Evolutionary conservation across 2,329 filamentous ascomycete species (phyloP).

Genomic region (Botrytis deweyae): DNA sequence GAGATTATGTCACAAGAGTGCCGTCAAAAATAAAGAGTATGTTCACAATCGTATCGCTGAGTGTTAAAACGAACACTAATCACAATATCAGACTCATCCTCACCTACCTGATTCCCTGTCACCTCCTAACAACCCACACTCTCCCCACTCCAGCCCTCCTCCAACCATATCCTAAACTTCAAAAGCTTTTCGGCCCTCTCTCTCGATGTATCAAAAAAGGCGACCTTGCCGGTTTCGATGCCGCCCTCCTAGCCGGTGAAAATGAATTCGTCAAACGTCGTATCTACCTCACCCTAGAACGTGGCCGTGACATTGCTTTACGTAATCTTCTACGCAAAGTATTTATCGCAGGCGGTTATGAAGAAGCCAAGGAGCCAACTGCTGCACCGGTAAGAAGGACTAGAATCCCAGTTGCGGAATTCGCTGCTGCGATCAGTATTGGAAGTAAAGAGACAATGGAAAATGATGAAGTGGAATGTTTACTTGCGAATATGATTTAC

Average conservation of each 20-base stretch:
- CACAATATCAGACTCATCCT: slow-evolving; percentile 68
- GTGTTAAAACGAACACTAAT: slow-evolving; percentile 19
- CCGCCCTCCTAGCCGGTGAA: slow-evolving; percentile 76
- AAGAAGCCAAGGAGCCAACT: slow-evolving; percentile 69
- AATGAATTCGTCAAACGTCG: slow-evolving; percentile 90
- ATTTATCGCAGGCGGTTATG: slow-evolving; percentile 79
- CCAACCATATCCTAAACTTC: slow-evolving; percentile 70
- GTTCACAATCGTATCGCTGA: background rate
- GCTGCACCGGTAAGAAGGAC: slow-evolving; percentile 65
- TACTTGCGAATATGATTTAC: slow-evolving; percentile 96
- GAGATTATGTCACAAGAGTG: slow-evolving; percentile 72
- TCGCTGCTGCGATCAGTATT: slow-evolving; percentile 78
- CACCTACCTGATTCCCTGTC: slow-evolving; percentile 91
- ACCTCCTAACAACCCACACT: slow-evolving; percentile 82
- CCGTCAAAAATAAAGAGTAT: slow-evolving; percentile 73
- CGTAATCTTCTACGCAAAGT: slow-evolving; percentile 92
- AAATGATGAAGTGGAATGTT: slow-evolving; percentile 90
- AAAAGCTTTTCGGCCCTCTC: slow-evolving; percentile 76
- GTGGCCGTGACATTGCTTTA: slow-evolving; percentile 85
- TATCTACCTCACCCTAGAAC: slow-evolving; percentile 92
- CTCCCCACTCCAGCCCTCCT: slow-evolving; percentile 74
- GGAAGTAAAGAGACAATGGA: slow-evolving; percentile 69
- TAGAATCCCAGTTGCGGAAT: slow-evolving; percentile 78
- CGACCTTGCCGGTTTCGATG: slow-evolving; percentile 80
- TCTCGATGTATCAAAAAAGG: slow-evolving; percentile 77